phyloP scores from a whole-genome alignment of 306 rosid species.

The Parietaria judaica region DNA sequence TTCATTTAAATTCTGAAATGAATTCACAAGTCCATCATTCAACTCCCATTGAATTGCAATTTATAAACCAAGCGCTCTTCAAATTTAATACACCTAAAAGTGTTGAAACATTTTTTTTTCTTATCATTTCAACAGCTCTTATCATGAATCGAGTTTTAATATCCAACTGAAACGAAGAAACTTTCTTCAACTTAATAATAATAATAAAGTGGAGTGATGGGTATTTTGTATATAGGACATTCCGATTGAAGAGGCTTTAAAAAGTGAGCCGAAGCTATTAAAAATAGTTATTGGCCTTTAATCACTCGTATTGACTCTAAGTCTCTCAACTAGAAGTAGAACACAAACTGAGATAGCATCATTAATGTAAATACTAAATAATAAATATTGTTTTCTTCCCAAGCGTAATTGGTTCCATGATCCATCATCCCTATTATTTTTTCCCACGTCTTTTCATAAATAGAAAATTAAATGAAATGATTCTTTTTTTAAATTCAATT shows the following conservation, averaged over 20 bases:
- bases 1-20: too few species aligned
- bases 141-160: constrained; percentile 1
- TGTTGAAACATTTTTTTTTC: background rate
- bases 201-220: background rate
- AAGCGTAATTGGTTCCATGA: background rate
- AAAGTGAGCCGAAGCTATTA: background rate
- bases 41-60: too few species aligned
- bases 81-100: too few species aligned
- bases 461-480: too few species aligned
- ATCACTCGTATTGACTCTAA: background rate
- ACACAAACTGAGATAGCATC: background rate
- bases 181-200: background rate
- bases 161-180: background rate
- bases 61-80: too few species aligned
- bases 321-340: background rate
- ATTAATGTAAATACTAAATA: background rate
- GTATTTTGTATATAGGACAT: background rate
- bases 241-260: background rate
- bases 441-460: background rate
- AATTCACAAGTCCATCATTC: too few species aligned
- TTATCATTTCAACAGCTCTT: background rate
- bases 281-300: background rate
- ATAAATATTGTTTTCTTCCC: background rate
- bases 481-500: too few species aligned
- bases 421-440: background rate